These are phyloP conservation scores for Rhizopogon salebrosus DNA, from an alignment of 768 basidiomycete genomes.

Conservation along the genomic window DNA sequence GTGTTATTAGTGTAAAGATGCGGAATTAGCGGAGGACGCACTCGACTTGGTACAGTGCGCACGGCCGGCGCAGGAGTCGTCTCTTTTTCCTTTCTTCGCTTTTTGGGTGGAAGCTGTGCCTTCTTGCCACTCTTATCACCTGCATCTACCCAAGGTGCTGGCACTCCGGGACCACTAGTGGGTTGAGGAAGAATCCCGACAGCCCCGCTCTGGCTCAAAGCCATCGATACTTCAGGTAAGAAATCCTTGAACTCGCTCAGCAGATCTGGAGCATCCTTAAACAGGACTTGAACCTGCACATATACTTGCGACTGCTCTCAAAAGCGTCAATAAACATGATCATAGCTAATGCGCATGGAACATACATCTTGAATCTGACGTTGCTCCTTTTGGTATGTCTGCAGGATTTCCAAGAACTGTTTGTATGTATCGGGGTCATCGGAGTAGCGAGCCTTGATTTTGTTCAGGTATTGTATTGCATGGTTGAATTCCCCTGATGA, in stretches of 20 bases:
- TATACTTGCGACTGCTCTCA: conserved; percentile 62
- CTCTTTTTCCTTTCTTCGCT: conserved; percentile 75
- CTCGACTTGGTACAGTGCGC: conserved; percentile 44
- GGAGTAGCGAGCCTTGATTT: conserved; percentile 89
- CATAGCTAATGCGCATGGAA: conserved; percentile 10
- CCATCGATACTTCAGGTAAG: conserved; percentile 58
- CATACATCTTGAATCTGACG: conserved; percentile 67
- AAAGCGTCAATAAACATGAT: conserved; percentile 5
- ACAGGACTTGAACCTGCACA: conserved; percentile 73
- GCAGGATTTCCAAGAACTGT: conserved; percentile 83
- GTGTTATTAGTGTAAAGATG: conserved; percentile 4
- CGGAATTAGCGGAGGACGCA: conserved; percentile 23
- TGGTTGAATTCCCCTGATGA: conserved; percentile 77
- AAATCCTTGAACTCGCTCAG: conserved; percentile 80
- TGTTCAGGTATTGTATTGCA: conserved; percentile 96
- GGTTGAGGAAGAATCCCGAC: conserved; percentile 50
- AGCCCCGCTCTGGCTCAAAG: conserved; percentile 35
- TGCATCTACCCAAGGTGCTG: conserved; percentile 37
- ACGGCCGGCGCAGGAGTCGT: conserved; percentile 50
- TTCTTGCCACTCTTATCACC: conserved; percentile 41
- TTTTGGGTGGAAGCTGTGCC: conserved; percentile 37
- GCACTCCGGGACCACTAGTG: conserved; percentile 28
- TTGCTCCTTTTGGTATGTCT: conserved; percentile 84
- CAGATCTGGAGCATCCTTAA: conserved; percentile 78
- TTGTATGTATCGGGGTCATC: conserved; percentile 92